A percentile compares a stretch with the other conserved stretches of the same genome.
phyloP scores from a whole-genome alignment of 306 rosid species.

The Fragaria iinumae region DNA sequence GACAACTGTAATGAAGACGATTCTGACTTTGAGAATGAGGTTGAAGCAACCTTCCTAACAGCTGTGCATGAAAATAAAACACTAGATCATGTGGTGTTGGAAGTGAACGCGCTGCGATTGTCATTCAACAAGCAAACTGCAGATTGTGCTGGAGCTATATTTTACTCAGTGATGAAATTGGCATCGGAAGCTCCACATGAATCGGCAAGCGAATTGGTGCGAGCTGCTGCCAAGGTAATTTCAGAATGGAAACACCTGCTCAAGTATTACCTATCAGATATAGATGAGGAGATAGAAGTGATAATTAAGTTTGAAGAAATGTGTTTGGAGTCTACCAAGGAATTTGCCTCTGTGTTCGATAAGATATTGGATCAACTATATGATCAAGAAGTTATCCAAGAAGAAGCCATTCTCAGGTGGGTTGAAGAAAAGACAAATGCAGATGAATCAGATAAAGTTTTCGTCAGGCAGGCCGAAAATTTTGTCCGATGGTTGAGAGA shows the following conservation, averaged over 20 bases:
- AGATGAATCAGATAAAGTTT: slow-evolving; percentile 72
- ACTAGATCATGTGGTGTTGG: slow-evolving; percentile 62
- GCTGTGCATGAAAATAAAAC: slow-evolving; percentile 83
- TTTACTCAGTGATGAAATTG: slow-evolving; percentile 71
- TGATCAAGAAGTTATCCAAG: slow-evolving; percentile 63
- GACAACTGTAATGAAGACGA: slow-evolving; percentile 53
- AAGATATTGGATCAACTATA: slow-evolving; percentile 65
- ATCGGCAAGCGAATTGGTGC: slow-evolving; percentile 60
- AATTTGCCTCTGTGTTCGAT: slow-evolving; percentile 59
- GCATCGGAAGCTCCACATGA: slow-evolving; percentile 55
- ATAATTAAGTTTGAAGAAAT: slow-evolving; percentile 88
- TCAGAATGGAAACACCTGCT: slow-evolving; percentile 68
- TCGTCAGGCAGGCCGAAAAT: slow-evolving; percentile 61
- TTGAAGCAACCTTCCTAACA: slow-evolving; percentile 86
- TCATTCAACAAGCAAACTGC: slow-evolving; percentile 71
- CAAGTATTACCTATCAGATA: slow-evolving; percentile 59
- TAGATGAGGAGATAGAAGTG: slow-evolving; percentile 94
- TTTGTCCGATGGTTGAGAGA: slow-evolving; percentile 82
- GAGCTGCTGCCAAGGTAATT: slow-evolving; percentile 43
- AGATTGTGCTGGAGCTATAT: slow-evolving; percentile 88
- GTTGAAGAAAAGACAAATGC: slow-evolving; percentile 82
- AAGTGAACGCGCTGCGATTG: slow-evolving; percentile 77
- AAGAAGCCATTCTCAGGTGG: slow-evolving; percentile 89
- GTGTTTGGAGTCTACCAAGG: slow-evolving; percentile 83
- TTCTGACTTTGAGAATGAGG: slow-evolving; percentile 78